A percentile compares a stretch with the other conserved stretches of the same genome.
Conservation (phyloP, 768 basidiomycete species). For the Mycena sanguinolenta region DNA sequence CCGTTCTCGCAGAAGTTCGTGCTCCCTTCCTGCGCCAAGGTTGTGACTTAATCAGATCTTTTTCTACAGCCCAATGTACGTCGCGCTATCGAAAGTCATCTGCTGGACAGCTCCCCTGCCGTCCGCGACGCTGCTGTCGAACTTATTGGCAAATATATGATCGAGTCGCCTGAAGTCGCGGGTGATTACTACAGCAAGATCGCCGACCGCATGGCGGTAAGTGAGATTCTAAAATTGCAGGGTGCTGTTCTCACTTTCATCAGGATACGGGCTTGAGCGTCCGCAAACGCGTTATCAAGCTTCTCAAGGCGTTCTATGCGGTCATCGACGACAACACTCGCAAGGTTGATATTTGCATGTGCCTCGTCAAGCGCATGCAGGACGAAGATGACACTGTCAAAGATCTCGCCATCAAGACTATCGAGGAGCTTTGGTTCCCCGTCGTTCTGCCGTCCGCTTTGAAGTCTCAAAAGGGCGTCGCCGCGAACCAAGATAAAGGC, state of each 20-base stretch:
- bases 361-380: slow-evolving; percentile 84
- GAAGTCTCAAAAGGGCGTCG: slow-evolving; percentile 51
- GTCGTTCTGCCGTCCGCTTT: slow-evolving; percentile 49
- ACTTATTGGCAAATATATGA: slow-evolving; percentile 96
- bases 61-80: slow-evolving; percentile 77
- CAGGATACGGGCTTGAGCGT: slow-evolving; percentile 96
- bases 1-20: slow-evolving; percentile 77
- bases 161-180: slow-evolving; percentile 89
- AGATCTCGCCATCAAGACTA: slow-evolving; percentile 89
- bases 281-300: slow-evolving; percentile 95
- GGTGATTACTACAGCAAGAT: slow-evolving; percentile 91
- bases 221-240: slow-evolving; percentile 38
- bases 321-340: slow-evolving; percentile 71
- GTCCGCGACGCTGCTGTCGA: slow-evolving; percentile 98
- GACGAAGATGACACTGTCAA: slow-evolving; percentile 97
- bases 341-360: slow-evolving; percentile 84
- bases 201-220: slow-evolving; percentile 90
- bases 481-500: slow-evolving; percentile 63
- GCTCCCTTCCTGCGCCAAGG: not conserved
- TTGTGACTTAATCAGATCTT: slow-evolving; percentile 17
- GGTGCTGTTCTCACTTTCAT: slow-evolving; percentile 11
- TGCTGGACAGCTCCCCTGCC: slow-evolving; percentile 91
- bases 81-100: slow-evolving; percentile 88
- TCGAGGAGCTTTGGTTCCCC: slow-evolving; percentile 94
- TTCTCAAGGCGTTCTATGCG: slow-evolving; percentile 86